Percentiles rank a stretch among this genome's conserved stretches.
phyloP scores from a whole-genome alignment of 495 filamentous ascomycete genomes.

The Aspergillus nidulans region DNA sequence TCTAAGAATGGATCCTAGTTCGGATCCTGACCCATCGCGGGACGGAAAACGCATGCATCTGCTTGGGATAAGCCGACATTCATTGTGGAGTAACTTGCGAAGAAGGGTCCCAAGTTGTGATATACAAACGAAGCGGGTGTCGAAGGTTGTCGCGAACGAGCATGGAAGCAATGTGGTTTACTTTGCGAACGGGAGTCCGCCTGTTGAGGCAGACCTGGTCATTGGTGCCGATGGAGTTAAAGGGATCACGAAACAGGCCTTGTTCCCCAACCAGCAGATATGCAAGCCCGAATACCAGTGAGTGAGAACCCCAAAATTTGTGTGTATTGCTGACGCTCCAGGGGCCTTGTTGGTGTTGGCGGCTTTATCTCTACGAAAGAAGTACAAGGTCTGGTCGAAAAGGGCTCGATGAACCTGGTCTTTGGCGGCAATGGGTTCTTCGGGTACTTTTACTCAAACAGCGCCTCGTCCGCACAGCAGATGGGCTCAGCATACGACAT shows the following conservation, averaged over 20 bases:
- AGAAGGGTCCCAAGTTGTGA: slow-evolving; percentile 25
- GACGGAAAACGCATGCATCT: slow-evolving; percentile 22
- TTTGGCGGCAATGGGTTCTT: slow-evolving; percentile 55
- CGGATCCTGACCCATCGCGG: not conserved
- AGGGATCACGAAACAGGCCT: slow-evolving; percentile 40
- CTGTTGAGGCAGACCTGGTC: slow-evolving; percentile 47
- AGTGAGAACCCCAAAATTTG: not conserved
- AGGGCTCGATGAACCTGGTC: slow-evolving; percentile 48
- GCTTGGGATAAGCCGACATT: slow-evolving; percentile 32
- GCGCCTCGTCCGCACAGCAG: slow-evolving; percentile 13
- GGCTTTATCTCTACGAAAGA: slow-evolving; percentile 41
- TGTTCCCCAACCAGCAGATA: slow-evolving; percentile 39
- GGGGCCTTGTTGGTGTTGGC: slow-evolving; percentile 50
- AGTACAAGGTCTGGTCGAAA: slow-evolving; percentile 22
- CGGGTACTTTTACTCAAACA: slow-evolving; percentile 45
- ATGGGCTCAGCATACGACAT: slow-evolving; percentile 26
- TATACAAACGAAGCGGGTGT: slow-evolving; percentile 28
- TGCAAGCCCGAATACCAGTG: slow-evolving; percentile 39
- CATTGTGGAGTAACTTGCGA: slow-evolving; percentile 31
- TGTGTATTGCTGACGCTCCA: slow-evolving; percentile 8
- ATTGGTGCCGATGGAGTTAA: slow-evolving; percentile 60
- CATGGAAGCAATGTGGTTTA: slow-evolving; percentile 19
- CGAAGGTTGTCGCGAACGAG: slow-evolving; percentile 16
- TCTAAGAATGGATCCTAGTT: slow-evolving; percentile 17
- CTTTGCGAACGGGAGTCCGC: slow-evolving; percentile 29